These are phyloP conservation scores for Zelopaecilomyces penicillatus DNA, from an alignment of 2,329 filamentous ascomycete species.

Conservation along the genomic window DNA sequence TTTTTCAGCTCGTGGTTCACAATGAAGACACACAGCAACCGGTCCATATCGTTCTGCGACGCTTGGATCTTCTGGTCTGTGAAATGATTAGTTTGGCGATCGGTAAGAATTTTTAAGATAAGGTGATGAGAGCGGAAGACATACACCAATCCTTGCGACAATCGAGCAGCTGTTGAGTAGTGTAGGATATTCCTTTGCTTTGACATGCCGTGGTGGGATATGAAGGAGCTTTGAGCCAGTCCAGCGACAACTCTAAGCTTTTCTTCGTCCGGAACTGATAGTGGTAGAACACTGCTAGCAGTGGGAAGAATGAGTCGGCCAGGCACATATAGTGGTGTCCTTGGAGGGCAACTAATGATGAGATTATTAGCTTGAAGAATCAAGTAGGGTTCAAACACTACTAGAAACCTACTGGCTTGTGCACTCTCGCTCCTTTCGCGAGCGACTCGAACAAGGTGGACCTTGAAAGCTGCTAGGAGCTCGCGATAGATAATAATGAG, in stretches of 20 bases:
- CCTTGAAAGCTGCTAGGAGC: constrained; percentile 24
- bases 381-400: not conserved
- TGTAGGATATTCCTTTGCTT: constrained; percentile 20
- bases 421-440: constrained; percentile 14
- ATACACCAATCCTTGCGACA: constrained; percentile 29
- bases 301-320: constrained; percentile 27
- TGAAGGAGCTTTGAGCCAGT: constrained; percentile 26
- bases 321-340: constrained; percentile 19
- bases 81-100: constrained; percentile 11
- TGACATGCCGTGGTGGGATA: constrained; percentile 18
- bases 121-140: constrained; percentile 9
- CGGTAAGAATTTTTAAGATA: not conserved
- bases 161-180: constrained; percentile 24
- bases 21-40: constrained; percentile 26
- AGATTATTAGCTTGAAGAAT: not conserved
- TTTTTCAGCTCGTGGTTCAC: constrained; percentile 33
- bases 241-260: constrained; percentile 29
- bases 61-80: constrained; percentile 24
- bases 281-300: constrained; percentile 31
- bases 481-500: constrained; percentile 41
- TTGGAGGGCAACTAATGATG: constrained; percentile 12
- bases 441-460: constrained; percentile 18
- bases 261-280: constrained; percentile 34
- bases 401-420: constrained; percentile 9
- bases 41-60: constrained; percentile 23